Conservation (phyloP, 2,329 filamentous ascomycete species). For the Tricladium varicosporioides region DNA sequence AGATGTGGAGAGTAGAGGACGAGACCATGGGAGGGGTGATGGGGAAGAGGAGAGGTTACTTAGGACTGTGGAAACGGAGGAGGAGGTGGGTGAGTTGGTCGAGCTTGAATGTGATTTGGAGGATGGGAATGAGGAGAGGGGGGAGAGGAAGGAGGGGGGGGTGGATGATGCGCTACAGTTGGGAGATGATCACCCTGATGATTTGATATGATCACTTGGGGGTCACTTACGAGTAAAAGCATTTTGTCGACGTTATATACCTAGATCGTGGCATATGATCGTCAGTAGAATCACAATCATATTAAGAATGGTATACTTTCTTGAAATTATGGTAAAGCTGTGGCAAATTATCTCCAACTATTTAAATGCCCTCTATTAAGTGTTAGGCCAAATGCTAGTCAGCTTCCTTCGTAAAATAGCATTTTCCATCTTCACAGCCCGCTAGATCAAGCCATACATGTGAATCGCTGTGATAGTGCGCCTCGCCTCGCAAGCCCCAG, state of each 20-base stretch:
- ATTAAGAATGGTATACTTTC: conserved; percentile 38
- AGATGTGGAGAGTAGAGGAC: conserved; percentile 13
- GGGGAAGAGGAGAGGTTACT: conserved; percentile 11
- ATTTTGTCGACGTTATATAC: conserved; percentile 5
- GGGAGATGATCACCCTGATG: conserved; percentile 9
- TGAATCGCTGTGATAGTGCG: too few species aligned
- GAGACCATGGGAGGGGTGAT: conserved; percentile 7
- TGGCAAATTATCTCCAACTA: too few species aligned
- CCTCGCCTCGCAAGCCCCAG: too few species aligned
- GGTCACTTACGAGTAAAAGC: neutral
- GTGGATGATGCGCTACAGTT: conserved; percentile 29
- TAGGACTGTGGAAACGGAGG: conserved; percentile 8
- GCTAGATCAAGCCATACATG: too few species aligned
- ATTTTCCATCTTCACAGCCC: too few species aligned
- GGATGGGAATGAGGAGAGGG: conserved; percentile 13
- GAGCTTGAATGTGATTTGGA: conserved; percentile 7
- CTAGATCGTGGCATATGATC: conserved; percentile 53
- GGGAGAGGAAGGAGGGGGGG: conserved; percentile 13
- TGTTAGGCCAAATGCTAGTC: too few species aligned
- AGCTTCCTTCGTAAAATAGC: too few species aligned
- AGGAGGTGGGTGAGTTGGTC: conserved; percentile 14
- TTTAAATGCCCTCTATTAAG: too few species aligned
- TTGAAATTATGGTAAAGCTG: too few species aligned
- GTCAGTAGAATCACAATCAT: conserved; percentile 38
- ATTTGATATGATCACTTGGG: conserved; percentile 4